These are phyloP conservation scores for Globisporangium middletonii DNA, from an alignment of 352 stramenopile genomes.

Conservation along the genomic window DNA sequence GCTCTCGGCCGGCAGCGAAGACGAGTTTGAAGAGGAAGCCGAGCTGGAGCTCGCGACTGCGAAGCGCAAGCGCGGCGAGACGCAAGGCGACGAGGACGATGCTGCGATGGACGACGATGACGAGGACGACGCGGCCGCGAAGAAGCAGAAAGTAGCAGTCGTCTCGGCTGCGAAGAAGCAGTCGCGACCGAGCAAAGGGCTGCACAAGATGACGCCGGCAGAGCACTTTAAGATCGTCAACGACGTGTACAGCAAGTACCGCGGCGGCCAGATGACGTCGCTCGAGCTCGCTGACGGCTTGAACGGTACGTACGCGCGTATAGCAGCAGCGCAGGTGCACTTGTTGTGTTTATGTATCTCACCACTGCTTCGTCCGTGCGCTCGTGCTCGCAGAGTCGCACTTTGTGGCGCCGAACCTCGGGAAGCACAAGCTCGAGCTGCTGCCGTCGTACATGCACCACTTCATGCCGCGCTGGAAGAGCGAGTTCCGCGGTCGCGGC, in stretches of 20 bases:
- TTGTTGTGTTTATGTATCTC: constrained; percentile 1
- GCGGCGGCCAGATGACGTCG: constrained; percentile 71
- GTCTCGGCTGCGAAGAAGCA: constrained; percentile 4
- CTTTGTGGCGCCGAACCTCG: constrained; percentile 53
- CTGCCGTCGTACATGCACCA: constrained; percentile 72
- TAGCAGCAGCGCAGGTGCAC: not conserved
- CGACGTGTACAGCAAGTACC: constrained; percentile 68
- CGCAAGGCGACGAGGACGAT: constrained; percentile 23
- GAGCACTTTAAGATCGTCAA: constrained; percentile 85
- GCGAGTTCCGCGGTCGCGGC: constrained; percentile 65
- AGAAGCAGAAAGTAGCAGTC: constrained; percentile 46
- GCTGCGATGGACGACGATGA: constrained; percentile 1
- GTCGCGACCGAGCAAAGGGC: constrained; percentile 45
- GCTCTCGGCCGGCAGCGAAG: constrained; percentile 65
- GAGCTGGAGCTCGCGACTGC: constrained; percentile 39
- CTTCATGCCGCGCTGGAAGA: constrained; percentile 67
- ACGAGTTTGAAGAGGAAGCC: constrained; percentile 76
- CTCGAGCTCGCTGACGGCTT: constrained; percentile 78
- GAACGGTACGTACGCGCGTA: constrained; percentile 34
- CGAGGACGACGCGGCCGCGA: constrained; percentile 16
- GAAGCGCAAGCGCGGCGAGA: constrained; percentile 40
- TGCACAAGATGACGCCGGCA: constrained; percentile 69
- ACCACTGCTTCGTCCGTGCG: not conserved
- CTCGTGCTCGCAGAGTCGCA: constrained; percentile 38
- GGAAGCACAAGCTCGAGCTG: constrained; percentile 76